Evolutionary conservation across 2,329 filamentous ascomycete species (phyloP), one percentile per base, ranked within the genome.

Genomic region (Beauveria sp.): DNA sequence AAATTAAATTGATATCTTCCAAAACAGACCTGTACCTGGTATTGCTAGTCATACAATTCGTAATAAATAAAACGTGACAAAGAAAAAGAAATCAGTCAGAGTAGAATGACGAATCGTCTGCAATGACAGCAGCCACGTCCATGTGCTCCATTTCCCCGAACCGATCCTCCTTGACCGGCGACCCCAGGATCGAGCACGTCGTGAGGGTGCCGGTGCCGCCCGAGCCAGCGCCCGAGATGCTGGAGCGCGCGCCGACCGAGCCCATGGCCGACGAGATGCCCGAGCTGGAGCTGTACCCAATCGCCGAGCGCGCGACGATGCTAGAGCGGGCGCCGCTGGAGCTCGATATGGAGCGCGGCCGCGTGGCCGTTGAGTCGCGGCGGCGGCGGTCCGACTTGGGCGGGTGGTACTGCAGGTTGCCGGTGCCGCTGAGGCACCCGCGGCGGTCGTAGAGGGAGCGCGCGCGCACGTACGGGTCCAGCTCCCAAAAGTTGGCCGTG

Each of bases 391-490:
- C 60, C 34, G 67, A 66, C 57, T 67, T 62, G 56, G 67, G 61
- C 5, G 76, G 72, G 67, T 93, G 92, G 70, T 89, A 90, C 34
- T 89, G 77, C 51, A 92, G 72, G 69, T 80, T 80, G 0, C 90
- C 91, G 5, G 79, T 84, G 3, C 79, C 74, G 61, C 81, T 76
- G 43, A 96, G 78, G 64, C 92, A 77, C 0, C 90, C 89, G 8
- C 80, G 80, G 52, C 92, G 83, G 72, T 97, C 92, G 66, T 94
- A 96, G 63, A 89, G 74, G 16, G 85, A 88, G 68, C 86, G 80
- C 8, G 91, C 89, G 46, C 92, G 80, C 40, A 96, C 72, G 72
- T 91, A 94, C 0, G 90, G 90, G 74, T 97, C 92, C 54, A 96
- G 71, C 37, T 81, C 79, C 92, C 92, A 97, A 76, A 96, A 96